phyloP scores from a whole-genome alignment of 1,284 basidiomycete genomes.

The Trametes polyzona region DNA sequence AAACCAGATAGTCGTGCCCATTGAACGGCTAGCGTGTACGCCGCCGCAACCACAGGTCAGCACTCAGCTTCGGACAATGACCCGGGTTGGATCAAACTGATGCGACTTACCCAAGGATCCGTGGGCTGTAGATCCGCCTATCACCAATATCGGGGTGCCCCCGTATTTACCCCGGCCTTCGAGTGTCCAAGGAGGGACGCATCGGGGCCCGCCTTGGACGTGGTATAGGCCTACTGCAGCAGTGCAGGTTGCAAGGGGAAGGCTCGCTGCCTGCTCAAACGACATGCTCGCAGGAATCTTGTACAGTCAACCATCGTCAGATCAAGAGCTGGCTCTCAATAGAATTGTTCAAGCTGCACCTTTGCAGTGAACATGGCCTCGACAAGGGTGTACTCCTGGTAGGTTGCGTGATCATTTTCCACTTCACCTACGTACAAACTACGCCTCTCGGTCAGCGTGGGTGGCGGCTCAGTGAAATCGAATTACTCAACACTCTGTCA shows the following conservation, averaged over 20 bases:
- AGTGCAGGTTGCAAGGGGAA: constrained; percentile 44
- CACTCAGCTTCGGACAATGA: no score
- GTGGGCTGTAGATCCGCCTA: no score
- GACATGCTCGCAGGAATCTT: no score
- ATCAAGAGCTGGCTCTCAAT: constrained; percentile 25
- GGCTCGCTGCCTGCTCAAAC: constrained; percentile 40
- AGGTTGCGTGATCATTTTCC: constrained; percentile 21
- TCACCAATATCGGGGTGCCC: constrained; percentile 42
- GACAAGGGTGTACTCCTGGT: constrained; percentile 31
- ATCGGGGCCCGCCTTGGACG: constrained; percentile 29
- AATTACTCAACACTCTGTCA: constrained; percentile 40
- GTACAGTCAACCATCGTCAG: no score
- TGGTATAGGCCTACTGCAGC: constrained; percentile 46
- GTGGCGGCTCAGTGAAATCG: not conserved
- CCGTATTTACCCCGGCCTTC: constrained; percentile 41
- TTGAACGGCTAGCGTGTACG: no score
- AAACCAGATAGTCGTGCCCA: no score
- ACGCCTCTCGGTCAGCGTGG: not conserved
- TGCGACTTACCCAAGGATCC: no score
- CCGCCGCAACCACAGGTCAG: no score
- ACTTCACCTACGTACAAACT: constrained; percentile 26
- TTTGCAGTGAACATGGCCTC: constrained; percentile 22
- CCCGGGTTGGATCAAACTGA: no score
- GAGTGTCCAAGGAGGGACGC: constrained; percentile 33
- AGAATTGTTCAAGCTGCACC: constrained; percentile 1